A percentile compares a stretch with the other conserved stretches of the same genome.
Evolutionary conservation across 768 basidiomycete species (phyloP).

Genomic region (Trametes cubensis): DNA sequence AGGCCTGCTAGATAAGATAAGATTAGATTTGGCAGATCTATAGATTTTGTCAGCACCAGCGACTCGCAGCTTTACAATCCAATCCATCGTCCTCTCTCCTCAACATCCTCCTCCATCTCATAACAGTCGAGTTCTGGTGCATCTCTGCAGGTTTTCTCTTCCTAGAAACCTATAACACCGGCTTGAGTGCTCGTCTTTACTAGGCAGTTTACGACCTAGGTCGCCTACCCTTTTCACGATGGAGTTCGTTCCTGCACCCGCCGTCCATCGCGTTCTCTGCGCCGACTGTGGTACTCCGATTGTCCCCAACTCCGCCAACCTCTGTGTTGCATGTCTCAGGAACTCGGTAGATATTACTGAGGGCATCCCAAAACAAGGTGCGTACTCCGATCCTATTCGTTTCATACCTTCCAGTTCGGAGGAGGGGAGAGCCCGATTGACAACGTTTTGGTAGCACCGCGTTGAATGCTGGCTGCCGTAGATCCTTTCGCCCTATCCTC

Average conservation of each 20-base stretch:
- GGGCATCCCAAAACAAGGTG: constrained; percentile 94
- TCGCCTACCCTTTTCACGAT: constrained; percentile 40
- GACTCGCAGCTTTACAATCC: background rate
- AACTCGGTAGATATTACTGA: constrained; percentile 98
- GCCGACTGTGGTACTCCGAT: constrained; percentile 93
- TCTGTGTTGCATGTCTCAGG: constrained; percentile 85
- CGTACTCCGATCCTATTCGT: constrained; percentile 17
- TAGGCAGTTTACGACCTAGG: background rate
- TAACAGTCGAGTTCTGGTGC: no score
- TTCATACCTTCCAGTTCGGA: no score
- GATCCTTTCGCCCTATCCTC: background rate
- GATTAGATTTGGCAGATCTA: constrained; percentile 10
- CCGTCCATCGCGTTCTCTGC: constrained; percentile 82
- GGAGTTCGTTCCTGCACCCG: constrained; percentile 78
- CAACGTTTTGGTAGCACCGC: no score
- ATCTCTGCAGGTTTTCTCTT: background rate
- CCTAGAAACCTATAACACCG: no score
- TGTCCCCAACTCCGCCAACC: constrained; percentile 89
- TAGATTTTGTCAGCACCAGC: constrained; percentile 13
- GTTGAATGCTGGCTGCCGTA: no score
- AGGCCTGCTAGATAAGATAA: constrained; percentile 1
- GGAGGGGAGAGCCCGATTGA: no score
- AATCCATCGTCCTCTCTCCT: background rate
- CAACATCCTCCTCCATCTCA: background rate
- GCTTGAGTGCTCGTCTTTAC: no score